These are phyloP conservation scores for Pleurozium schreberi DNA, from an alignment of 225 moss, liverwort and hornwort genomes.

Conservation along the genomic window DNA sequence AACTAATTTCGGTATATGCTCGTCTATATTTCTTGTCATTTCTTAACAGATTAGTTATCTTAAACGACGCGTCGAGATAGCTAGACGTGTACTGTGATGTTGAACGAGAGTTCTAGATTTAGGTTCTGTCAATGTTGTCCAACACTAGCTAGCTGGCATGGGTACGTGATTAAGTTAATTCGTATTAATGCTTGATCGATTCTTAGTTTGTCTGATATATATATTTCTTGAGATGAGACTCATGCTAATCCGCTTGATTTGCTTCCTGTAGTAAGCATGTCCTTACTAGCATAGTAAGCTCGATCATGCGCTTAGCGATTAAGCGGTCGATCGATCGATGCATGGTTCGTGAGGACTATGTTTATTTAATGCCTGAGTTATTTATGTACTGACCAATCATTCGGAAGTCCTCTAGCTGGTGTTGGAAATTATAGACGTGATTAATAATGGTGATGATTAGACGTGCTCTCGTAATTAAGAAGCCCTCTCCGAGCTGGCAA, in stretches of 20 bases:
- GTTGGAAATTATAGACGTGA: conserved; percentile 1
- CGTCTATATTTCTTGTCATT: background rate
- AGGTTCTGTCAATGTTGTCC: background rate
- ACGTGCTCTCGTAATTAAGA: conserved; percentile 11
- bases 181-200: background rate
- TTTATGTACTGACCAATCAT: conserved; percentile 22
- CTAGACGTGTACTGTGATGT: background rate
- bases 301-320: background rate
- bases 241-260: background rate
- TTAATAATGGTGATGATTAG: conserved; percentile 35
- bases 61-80: no score
- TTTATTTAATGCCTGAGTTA: background rate
- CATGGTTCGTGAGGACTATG: background rate
- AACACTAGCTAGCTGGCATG: background rate
- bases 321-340: conserved; percentile 5
- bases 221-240: background rate
- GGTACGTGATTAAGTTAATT: background rate
- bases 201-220: background rate
- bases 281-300: background rate
- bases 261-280: background rate
- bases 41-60: background rate
- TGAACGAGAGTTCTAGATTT: background rate
- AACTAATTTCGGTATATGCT: background rate
- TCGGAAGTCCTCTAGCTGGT: conserved; percentile 2
- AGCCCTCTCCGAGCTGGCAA: conserved; percentile 1